These are phyloP conservation scores for Lichtheimia hyalospora DNA, from an alignment of 371 early-diverging fungal genomes.

Conservation along the genomic window DNA sequence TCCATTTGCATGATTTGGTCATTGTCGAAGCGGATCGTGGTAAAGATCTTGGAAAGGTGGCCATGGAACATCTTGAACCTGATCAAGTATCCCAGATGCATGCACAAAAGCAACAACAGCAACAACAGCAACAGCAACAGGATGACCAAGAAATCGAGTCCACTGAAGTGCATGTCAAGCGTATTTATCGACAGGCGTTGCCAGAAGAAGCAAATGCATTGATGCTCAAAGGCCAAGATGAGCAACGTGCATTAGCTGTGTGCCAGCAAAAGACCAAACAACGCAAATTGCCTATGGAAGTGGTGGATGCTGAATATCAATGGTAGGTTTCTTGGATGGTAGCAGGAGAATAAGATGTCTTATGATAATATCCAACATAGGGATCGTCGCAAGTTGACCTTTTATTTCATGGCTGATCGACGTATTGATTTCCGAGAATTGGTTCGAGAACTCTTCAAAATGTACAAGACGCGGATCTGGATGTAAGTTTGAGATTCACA, in stretches of 20 bases:
- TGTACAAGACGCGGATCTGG: slow-evolving; percentile 99
- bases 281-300: slow-evolving; percentile 89
- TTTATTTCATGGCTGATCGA: slow-evolving; percentile 90
- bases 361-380: slow-evolving; percentile 23
- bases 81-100: slow-evolving; percentile 26
- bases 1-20: slow-evolving; percentile 76
- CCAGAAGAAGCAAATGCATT: slow-evolving; percentile 74
- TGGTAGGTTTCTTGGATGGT: slow-evolving; percentile 52
- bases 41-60: slow-evolving; percentile 91
- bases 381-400: slow-evolving; percentile 95
- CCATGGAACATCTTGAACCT: slow-evolving; percentile 46
- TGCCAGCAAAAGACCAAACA: slow-evolving; percentile 90
- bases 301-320: slow-evolving; percentile 97
- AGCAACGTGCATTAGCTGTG: slow-evolving; percentile 82
- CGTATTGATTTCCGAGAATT: slow-evolving; percentile 98
- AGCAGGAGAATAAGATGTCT: neutral
- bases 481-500: slow-evolving; percentile 56
- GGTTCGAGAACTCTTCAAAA: slow-evolving; percentile 97
- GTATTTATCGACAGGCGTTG: slow-evolving; percentile 81
- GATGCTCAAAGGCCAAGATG: slow-evolving; percentile 81
- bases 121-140: slow-evolving; percentile 14
- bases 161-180: slow-evolving; percentile 85
- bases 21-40: slow-evolving; percentile 98
- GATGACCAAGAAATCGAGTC: slow-evolving; percentile 1
- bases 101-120: slow-evolving; percentile 3